Base-by-base conservation (phyloP, 352 stramenopile genomes). In the Pythium grandisporangium region DNA sequence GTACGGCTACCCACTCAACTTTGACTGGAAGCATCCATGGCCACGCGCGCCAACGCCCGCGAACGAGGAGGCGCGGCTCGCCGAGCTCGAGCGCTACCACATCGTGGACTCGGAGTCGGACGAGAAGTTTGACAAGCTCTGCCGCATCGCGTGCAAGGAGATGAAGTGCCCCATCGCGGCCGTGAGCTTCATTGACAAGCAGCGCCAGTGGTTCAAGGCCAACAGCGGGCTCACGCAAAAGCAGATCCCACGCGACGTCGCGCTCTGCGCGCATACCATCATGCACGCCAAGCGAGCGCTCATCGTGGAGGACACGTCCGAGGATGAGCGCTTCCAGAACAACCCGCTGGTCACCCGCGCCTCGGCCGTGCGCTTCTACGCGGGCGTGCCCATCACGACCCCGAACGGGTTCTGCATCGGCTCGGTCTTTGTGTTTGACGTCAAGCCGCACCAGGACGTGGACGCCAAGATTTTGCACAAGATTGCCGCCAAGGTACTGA, bases 131-230 rank as follows among this genome's bases (percentile, higher is more conserved):
- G 76, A 91, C 61, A 91, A 88, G 56, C 66, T 91, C 30, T 91
- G 78, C 55, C 74, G 74, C 42, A 88, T 91, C 38, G 78, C 78
- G 53, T 88, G 78, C 66, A 91, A 91, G 49, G 78, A 88, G 53
- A 88, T 91, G 78, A 88, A 91, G 68, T 88, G 78, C 34, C 78
- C 78, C 39, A 91, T 91, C 45, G 73, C 78, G n/a, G 78, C 78
- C 37, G 72, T 91, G 32, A 81, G 64, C 54, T 89, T 92, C 53
- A 81, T 92, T 44, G 78, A 92, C 64, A 84, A 85, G 49, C 66
- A 85, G 42, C 84, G 82, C 53, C 74, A 91, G 63, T 91, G 78
- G 78, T 91, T 91, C 58, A 91, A 91, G 58, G 78, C 78, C 45
- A 91, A 88, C 60, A 76, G 57, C 43, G 78, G 78, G 11, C 62